These are phyloP conservation scores for Aspergillus alliaceus DNA, from an alignment of 2,329 filamentous ascomycete species.

Conservation along the genomic window DNA sequence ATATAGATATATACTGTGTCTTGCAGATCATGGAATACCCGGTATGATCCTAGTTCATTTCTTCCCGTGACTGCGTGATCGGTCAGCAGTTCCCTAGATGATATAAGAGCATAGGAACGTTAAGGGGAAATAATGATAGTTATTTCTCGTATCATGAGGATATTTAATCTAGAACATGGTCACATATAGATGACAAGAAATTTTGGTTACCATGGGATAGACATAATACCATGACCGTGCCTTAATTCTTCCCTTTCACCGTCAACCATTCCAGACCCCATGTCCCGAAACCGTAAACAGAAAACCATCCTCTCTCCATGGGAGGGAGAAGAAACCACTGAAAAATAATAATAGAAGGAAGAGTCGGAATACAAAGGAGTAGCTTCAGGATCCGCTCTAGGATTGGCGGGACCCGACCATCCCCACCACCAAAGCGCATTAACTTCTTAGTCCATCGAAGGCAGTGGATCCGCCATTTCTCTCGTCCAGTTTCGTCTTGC, in stretches of 20 bases:
- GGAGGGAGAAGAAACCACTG: background rate
- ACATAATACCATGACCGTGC: background rate
- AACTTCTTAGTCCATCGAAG: slow-evolving; percentile 7
- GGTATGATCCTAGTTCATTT: background rate
- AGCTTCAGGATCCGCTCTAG: slow-evolving; percentile 1
- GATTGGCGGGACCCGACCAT: background rate
- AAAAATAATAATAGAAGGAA: background rate
- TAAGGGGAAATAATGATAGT: too few species aligned
- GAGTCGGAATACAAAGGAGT: background rate
- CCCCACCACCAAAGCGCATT: slow-evolving; percentile 4
- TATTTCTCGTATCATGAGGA: too few species aligned
- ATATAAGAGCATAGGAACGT: too few species aligned
- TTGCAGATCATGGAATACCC: background rate
- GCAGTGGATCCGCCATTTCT: slow-evolving; percentile 9
- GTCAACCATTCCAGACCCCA: too few species aligned
- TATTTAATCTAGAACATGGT: too few species aligned
- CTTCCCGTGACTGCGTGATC: background rate
- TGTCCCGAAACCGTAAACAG: too few species aligned
- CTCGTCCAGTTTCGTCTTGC: slow-evolving; percentile 10
- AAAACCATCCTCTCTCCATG: too few species aligned
- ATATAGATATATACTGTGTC: too few species aligned
- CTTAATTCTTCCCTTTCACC: background rate
- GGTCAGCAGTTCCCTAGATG: background rate
- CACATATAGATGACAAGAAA: background rate
- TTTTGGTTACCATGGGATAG: too few species aligned